A percentile compares a stretch with the other conserved stretches of the same genome.
These are phyloP conservation scores for Cercospora beticola DNA, from an alignment of 2,329 filamentous ascomycete species.

Conservation along the genomic window DNA sequence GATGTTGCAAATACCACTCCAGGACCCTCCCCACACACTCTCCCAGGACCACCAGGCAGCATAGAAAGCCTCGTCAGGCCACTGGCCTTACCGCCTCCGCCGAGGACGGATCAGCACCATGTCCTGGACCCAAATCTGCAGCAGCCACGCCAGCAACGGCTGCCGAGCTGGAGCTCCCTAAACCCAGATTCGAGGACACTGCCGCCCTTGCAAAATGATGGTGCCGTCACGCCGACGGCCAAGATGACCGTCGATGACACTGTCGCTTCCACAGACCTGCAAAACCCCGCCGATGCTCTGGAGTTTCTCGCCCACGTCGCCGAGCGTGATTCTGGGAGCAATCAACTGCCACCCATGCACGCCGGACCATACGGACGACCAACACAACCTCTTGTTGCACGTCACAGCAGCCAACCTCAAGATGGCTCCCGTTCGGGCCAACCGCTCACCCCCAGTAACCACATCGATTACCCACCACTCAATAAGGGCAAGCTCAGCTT, in stretches of 20 bases:
- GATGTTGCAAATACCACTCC: constrained; percentile 9
- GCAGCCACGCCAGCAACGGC: constrained; percentile 19
- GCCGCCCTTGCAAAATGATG: constrained; percentile 31
- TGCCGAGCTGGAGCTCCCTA: constrained; percentile 28
- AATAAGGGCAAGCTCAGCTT: constrained; percentile 32
- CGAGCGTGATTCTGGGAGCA: constrained; percentile 33
- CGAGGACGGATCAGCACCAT: constrained; percentile 17
- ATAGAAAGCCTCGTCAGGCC: constrained; percentile 26
- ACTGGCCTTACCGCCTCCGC: constrained; percentile 19
- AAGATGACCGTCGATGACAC: constrained; percentile 37
- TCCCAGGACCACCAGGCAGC: neutral
- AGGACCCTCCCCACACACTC: neutral
- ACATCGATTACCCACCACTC: constrained; percentile 34
- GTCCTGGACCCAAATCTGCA: constrained; percentile 13
- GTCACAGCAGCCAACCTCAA: constrained; percentile 5
- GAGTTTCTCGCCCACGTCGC: constrained; percentile 38
- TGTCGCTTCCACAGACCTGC: constrained; percentile 36
- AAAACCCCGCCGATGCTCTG: constrained; percentile 38
- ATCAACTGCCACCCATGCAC: constrained; percentile 35
- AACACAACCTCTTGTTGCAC: constrained; percentile 7
- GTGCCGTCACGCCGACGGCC: constrained; percentile 26
- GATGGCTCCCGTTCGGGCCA: constrained; percentile 12
- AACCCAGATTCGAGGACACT: constrained; percentile 32
- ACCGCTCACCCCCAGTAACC: constrained; percentile 19
- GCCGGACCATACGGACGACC: constrained; percentile 28